Base-by-base conservation (phyloP, 352 stramenopile species). In the Globisporangium barbulae region DNA sequence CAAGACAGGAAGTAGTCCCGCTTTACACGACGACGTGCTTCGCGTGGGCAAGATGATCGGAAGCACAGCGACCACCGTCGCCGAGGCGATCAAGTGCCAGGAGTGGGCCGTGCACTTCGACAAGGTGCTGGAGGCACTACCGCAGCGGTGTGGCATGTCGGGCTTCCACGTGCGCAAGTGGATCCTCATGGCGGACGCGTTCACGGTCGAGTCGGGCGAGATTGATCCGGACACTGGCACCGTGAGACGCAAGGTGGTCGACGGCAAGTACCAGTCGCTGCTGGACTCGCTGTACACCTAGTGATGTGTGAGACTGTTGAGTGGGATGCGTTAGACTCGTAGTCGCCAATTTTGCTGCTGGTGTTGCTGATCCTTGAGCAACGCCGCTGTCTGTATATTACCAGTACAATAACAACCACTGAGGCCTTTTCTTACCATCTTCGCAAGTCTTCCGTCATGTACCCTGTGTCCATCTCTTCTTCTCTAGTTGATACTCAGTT, bases 21-120 rank as follows among this genome's bases (percentile, higher is more conserved):
- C 69, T 33, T 63, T 91, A 3, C 71, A 74, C 17, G 83, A 90
- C 0, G 79, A 89, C 12, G 83, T 79, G 2, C 50, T 84, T 15
- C 72, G 67, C 39, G 67, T 89, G 12, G 63, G 69, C 1, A 67
- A 76, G 45, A 35, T 52, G 31, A 69, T 85, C 30, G 65, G 69
- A 9, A 85, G 76, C 58, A 30, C 47, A 22, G 80, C 77, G 5
- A 78, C 68, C 21, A 92, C 79, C 0, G 75, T 94, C 31, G 59
- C 61, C 1, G 85, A 92, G 12, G 83, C 83, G 9, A 81, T 91
- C 57, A 76, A 74, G 35, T 92, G 81, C 53, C 83, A 89, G 64
- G 68, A 73, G 3, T 94, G 83, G 83, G 83, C 85, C 21, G 76
- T 92, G 44, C 83, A 91, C 63, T 89, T 94, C 48, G 85, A 94